These are phyloP conservation scores for Pulicaria dysenterica DNA, from an alignment of 129 eudicot genomes.

Conservation along the genomic window DNA sequence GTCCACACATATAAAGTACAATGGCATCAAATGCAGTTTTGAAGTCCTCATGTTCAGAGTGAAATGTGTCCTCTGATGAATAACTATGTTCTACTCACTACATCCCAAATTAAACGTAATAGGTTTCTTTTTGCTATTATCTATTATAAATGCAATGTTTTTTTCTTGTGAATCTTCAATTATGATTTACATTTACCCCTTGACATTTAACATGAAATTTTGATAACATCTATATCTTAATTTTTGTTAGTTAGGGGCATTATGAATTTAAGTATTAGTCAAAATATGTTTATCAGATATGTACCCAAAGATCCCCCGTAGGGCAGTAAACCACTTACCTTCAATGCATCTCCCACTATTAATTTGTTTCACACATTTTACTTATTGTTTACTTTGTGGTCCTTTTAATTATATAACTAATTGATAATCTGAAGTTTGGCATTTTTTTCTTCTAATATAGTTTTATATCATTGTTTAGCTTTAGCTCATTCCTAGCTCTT, in stretches of 20 bases:
- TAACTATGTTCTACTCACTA: background rate
- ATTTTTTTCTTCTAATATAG: background rate
- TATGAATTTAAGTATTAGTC: background rate
- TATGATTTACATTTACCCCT: background rate
- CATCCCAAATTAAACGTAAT: background rate
- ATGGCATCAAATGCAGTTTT: background rate
- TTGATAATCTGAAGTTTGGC: background rate
- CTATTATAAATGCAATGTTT: background rate
- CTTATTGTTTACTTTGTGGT: background rate
- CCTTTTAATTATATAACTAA: background rate
- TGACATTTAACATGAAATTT: background rate
- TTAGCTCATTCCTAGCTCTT: no score
- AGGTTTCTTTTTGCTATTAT: background rate
- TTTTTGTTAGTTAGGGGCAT: background rate
- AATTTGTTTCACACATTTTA: background rate
- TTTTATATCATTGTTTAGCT: conserved; percentile 4
- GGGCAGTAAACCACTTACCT: background rate
- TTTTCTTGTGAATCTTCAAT: background rate
- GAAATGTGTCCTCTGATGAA: background rate
- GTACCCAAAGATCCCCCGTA: background rate
- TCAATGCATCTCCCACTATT: background rate
- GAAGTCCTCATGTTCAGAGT: conserved; percentile 1
- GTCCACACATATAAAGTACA: background rate
- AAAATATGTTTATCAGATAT: no score
- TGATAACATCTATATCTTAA: background rate